phyloP scores from a whole-genome alignment of 495 filamentous ascomycete species.

The Penicillium alfredii region DNA sequence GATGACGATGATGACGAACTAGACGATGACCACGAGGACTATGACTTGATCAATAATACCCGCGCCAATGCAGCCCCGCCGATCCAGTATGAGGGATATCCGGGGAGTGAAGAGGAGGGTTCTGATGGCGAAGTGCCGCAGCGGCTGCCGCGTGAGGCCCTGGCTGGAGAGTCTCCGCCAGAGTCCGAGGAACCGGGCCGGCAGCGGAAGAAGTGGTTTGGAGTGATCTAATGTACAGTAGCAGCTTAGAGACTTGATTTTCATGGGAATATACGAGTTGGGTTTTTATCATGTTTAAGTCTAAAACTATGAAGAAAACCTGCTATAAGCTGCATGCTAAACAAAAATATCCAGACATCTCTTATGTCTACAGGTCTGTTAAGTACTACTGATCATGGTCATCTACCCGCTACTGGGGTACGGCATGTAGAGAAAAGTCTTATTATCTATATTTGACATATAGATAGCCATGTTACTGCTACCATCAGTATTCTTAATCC shows the following conservation, averaged over 20 bases:
- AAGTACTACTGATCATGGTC: no score
- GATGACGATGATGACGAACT: conserved; percentile 23
- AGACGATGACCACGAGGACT: conserved; percentile 24
- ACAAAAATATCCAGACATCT: no score
- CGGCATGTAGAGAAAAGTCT: no score
- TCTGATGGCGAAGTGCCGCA: conserved; percentile 15
- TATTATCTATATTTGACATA: no score
- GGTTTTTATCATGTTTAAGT: no score
- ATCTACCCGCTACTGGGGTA: no score
- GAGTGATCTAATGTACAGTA: conserved; percentile 26
- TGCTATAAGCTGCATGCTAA: no score
- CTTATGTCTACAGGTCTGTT: no score
- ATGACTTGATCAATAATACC: conserved; percentile 25
- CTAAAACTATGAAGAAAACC: no score
- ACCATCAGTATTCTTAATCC: no score
- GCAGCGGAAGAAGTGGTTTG: conserved; percentile 37
- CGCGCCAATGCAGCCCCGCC: conserved; percentile 19
- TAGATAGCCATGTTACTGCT: no score
- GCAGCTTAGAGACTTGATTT: conserved; percentile 7
- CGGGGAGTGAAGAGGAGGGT: conserved; percentile 22
- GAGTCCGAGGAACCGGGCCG: conserved; percentile 14
- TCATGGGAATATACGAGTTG: background rate
- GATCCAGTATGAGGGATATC: conserved; percentile 21
- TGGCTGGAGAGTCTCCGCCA: conserved; percentile 9
- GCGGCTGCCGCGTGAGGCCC: conserved; percentile 13